A percentile compares a stretch with the other conserved stretches of the same genome.
Conservation (phyloP, 192 early-diverging fungal genomes). For the Dispira parvispora region DNA sequence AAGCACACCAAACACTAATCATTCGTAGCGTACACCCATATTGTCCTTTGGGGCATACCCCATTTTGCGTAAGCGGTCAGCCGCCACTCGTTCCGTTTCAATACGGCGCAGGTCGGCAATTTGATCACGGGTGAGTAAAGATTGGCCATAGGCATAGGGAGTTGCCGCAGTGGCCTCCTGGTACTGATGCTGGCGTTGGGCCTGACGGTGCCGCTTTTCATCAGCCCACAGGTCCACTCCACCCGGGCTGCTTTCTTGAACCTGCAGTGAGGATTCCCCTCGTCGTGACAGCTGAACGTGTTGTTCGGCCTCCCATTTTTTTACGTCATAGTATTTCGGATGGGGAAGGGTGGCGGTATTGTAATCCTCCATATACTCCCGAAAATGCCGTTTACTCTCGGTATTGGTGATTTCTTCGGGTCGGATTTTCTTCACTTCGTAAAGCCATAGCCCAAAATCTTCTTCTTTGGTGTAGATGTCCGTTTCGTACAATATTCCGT, state of each 20-base stretch:
- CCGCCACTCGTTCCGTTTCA: slow-evolving; percentile 27
- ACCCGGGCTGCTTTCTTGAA: not conserved
- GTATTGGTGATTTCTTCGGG: slow-evolving; percentile 28
- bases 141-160: slow-evolving; percentile 4
- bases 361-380: slow-evolving; percentile 43
- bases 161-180: slow-evolving; percentile 10
- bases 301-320: slow-evolving; percentile 31
- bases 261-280: not conserved
- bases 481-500: slow-evolving; percentile 32
- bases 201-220: slow-evolving; percentile 27
- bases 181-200: slow-evolving; percentile 12
- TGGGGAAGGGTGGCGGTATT: slow-evolving; percentile 45
- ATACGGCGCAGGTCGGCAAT: slow-evolving; percentile 27
- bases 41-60: slow-evolving; percentile 29
- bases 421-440: slow-evolving; percentile 30
- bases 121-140: slow-evolving; percentile 14
- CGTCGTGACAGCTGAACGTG: slow-evolving; percentile 15
- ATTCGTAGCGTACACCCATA: not conserved
- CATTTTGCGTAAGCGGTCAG: slow-evolving; percentile 31
- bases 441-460: slow-evolving; percentile 38
- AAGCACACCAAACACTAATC: too few relatives aligned
- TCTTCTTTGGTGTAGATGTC: slow-evolving; percentile 27
- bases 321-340: slow-evolving; percentile 37
- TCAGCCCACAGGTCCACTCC: slow-evolving; percentile 29
- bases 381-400: slow-evolving; percentile 32